These are phyloP conservation scores for Nepenthes alata DNA, from an alignment of 179 eudicot species.

Conservation along the genomic window DNA sequence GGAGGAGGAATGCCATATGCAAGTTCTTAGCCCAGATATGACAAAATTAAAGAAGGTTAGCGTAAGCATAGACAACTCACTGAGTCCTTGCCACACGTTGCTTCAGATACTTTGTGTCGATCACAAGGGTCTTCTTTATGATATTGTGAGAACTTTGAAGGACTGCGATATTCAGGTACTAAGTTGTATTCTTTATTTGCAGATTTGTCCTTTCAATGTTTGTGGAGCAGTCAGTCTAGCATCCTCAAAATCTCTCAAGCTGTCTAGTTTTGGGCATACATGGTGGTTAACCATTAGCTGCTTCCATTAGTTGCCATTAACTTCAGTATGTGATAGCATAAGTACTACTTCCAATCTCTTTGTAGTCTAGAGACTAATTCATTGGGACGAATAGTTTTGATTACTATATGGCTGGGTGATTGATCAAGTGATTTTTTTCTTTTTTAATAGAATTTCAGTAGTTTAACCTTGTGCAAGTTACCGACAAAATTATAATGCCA, in stretches of 20 bases:
- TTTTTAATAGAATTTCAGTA: no score
- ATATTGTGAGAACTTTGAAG: conserved; percentile 71
- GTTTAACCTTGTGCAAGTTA: no score
- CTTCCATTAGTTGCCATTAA: background rate
- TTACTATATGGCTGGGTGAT: no score
- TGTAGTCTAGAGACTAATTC: no score
- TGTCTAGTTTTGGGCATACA: background rate
- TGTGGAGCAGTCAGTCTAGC: background rate
- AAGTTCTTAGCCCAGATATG: conserved; percentile 64
- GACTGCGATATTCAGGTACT: conserved; percentile 62
- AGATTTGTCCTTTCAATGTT: background rate
- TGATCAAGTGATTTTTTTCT: no score
- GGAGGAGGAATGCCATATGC: conserved; percentile 40
- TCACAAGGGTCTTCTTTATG: conserved; percentile 86
- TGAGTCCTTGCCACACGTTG: conserved; percentile 80
- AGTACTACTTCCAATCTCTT: no score
- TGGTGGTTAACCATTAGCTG: background rate
- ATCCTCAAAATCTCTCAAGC: background rate
- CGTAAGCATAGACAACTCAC: conserved; percentile 52
- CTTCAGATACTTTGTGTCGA: conserved; percentile 76
- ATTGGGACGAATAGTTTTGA: no score
- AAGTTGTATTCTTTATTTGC: conserved; percentile 11
- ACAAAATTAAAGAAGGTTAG: conserved; percentile 41
- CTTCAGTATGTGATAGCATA: background rate
- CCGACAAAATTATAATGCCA: no score